Evolutionary conservation across 2,329 filamentous ascomycete species (phyloP).

Genomic region (Parastagonospora nodorum): DNA sequence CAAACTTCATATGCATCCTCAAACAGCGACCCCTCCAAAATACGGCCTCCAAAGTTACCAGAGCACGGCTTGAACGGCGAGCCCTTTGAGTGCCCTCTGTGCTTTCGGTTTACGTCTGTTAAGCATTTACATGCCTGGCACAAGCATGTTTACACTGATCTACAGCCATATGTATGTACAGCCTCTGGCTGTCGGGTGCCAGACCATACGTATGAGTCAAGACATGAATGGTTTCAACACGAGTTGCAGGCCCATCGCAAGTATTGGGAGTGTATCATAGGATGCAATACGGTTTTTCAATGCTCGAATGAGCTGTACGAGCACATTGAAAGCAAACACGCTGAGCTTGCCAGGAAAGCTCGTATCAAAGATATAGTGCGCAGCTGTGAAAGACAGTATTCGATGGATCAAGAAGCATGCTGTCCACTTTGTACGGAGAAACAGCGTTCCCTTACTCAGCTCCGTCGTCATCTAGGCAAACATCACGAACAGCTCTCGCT

Average conservation of each 20-base stretch:
- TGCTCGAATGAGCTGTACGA: slow-evolving; percentile 1
- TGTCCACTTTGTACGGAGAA: slow-evolving; percentile 8
- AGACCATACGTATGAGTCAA: slow-evolving; percentile 20
- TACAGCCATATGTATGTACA: slow-evolving; percentile 27
- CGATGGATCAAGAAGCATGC: slow-evolving; percentile 4
- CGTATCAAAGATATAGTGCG: slow-evolving; percentile 9
- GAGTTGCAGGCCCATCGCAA: slow-evolving; percentile 19
- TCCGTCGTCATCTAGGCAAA: slow-evolving; percentile 23
- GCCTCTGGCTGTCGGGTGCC: slow-evolving; percentile 15
- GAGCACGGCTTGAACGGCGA: slow-evolving; percentile 20
- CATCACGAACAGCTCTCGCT: slow-evolving; percentile 27
- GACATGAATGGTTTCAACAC: slow-evolving; percentile 26
- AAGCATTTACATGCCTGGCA: slow-evolving; percentile 17
- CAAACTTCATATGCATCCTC: slow-evolving; percentile 33
- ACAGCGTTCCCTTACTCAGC: slow-evolving; percentile 9
- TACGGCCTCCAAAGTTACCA: slow-evolving; percentile 28
- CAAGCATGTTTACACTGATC: slow-evolving; percentile 26
- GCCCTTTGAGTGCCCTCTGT: slow-evolving; percentile 39
- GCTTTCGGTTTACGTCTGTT: slow-evolving; percentile 25
- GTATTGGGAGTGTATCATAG: slow-evolving; percentile 22
- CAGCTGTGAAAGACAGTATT: slow-evolving; percentile 9
- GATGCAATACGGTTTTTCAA: slow-evolving; percentile 14
- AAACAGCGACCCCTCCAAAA: slow-evolving; percentile 9
- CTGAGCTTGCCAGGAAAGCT: slow-evolving; percentile 2
- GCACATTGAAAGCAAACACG: slow-evolving; percentile 11